Percentiles rank a stretch among this genome's conserved stretches.
Conservation (phyloP, 2,329 filamentous ascomycete genomes). For the Talaromyces sp. region DNA sequence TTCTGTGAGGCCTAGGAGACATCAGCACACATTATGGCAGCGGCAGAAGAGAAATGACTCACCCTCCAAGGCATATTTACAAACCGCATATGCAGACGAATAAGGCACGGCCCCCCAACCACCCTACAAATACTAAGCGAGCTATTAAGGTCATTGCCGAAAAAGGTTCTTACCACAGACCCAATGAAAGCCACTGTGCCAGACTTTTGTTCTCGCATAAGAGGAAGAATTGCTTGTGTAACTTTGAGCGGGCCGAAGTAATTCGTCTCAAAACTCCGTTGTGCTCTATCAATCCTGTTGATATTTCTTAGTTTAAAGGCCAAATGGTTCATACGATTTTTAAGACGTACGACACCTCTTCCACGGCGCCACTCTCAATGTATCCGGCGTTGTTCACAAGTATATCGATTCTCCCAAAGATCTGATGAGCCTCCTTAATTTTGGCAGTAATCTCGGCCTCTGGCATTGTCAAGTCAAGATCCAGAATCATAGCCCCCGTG, state of each 20-base stretch:
- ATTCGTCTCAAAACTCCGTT: constrained; percentile 17
- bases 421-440: constrained; percentile 3
- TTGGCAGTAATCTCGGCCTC: constrained; percentile 4
- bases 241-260: constrained; percentile 22
- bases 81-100: constrained; percentile 20
- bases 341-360: constrained; percentile 7
- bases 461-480: constrained; percentile 5
- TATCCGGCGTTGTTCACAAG: constrained; percentile 11
- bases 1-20: constrained; percentile 34
- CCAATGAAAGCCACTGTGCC: constrained; percentile 22
- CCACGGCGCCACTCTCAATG: constrained; percentile 6
- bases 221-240: constrained; percentile 18
- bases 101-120: constrained; percentile 16
- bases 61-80: constrained; percentile 25
- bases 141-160: neutral
- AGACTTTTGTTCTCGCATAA: constrained; percentile 19
- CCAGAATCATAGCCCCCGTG: constrained; percentile 5
- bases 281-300: constrained; percentile 5
- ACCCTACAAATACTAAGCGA: constrained; percentile 14
- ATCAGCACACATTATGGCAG: neutral
- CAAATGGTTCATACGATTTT: neutral
- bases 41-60: constrained; percentile 1
- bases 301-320: neutral
- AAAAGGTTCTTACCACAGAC: constrained; percentile 3
- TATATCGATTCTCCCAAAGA: constrained; percentile 6